A percentile compares a stretch with the other conserved stretches of the same genome.
Conservation (phyloP, 78 protist species). For the Creolimax fragrantissima region DNA sequence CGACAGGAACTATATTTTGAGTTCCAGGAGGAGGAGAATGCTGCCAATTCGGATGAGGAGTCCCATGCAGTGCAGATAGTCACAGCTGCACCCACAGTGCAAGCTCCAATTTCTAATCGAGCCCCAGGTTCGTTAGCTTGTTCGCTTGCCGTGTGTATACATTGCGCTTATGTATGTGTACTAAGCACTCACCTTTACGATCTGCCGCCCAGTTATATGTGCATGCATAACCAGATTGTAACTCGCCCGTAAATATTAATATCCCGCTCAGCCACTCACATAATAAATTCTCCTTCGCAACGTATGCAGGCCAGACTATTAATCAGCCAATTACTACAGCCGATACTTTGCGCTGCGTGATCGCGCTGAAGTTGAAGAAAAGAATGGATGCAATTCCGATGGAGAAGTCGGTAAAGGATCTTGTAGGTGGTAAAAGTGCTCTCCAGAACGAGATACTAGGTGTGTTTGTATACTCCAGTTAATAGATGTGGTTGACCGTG, state of each 20-base stretch:
- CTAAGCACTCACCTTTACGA: neutral
- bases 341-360: constrained; percentile 12
- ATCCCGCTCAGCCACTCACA: too few species aligned
- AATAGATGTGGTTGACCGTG: too few species aligned
- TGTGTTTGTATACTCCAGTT: neutral
- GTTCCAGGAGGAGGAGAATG: neutral
- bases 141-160: neutral
- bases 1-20: neutral
- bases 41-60: neutral
- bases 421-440: constrained; percentile 49
- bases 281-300: too few species aligned
- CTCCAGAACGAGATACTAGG: constrained; percentile 51
- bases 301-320: neutral
- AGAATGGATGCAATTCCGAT: neutral
- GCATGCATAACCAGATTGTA: too few species aligned
- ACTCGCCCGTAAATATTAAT: too few species aligned
- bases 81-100: neutral
- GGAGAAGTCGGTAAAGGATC: constrained; percentile 31
- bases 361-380: constrained; percentile 23
- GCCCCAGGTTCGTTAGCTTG: constrained; percentile 18
- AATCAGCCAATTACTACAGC: neutral
- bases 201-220: too few species aligned
- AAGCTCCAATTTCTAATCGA: neutral
- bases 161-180: neutral
- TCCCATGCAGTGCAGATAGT: neutral